A percentile compares a stretch with the other conserved stretches of the same genome.
Evolutionary conservation across 495 filamentous ascomycete genomes (phyloP).

Genomic region (Trichoderma gamsii): DNA sequence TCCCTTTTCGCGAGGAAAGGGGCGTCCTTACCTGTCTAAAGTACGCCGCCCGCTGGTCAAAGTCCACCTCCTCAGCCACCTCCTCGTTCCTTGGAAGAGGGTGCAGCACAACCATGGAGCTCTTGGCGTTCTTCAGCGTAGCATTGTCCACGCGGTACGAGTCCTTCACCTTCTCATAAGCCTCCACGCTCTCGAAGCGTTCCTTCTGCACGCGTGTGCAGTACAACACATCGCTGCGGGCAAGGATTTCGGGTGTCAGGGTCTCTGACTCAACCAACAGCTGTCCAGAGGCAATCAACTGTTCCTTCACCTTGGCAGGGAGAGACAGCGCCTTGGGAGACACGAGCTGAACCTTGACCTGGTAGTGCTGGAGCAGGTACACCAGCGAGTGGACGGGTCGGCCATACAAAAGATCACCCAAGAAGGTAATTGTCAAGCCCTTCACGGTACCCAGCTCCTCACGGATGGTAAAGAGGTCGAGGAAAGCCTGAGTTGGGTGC

Average conservation of each 20-base stretch:
- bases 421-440: slow-evolving; percentile 90
- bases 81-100: slow-evolving; percentile 89
- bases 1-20: background rate
- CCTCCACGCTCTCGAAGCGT: slow-evolving; percentile 68
- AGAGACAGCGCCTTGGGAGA: slow-evolving; percentile 73
- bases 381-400: slow-evolving; percentile 91
- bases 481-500: slow-evolving; percentile 95
- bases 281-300: slow-evolving; percentile 66
- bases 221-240: slow-evolving; percentile 82
- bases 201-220: slow-evolving; percentile 96
- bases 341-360: slow-evolving; percentile 87
- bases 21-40: slow-evolving; percentile 84
- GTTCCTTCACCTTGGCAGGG: slow-evolving; percentile 63
- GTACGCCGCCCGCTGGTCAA: slow-evolving; percentile 93
- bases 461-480: slow-evolving; percentile 97
- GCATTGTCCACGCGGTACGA: slow-evolving; percentile 81
- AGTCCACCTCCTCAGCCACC: slow-evolving; percentile 92
- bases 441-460: slow-evolving; percentile 94
- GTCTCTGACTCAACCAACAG: slow-evolving; percentile 64
- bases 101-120: slow-evolving; percentile 88
- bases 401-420: slow-evolving; percentile 86
- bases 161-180: slow-evolving; percentile 84
- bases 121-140: slow-evolving; percentile 87
- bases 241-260: slow-evolving; percentile 79
- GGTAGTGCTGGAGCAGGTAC: slow-evolving; percentile 89